Conservation (phyloP, 108 stramenopile genomes). For the Pseudonitzschia multiseries region DNA sequence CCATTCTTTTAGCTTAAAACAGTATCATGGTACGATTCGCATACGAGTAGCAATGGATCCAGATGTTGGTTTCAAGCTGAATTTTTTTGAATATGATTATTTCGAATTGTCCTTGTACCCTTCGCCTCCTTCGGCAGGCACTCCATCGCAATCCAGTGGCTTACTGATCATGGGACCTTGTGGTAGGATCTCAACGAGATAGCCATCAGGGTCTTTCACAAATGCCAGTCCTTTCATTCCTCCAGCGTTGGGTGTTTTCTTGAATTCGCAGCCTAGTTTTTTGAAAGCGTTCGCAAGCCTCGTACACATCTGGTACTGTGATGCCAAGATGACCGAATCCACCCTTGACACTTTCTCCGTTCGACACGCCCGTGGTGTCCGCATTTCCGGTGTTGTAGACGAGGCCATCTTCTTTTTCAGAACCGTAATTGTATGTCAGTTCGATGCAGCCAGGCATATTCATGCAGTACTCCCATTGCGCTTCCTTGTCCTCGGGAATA, state of each 20-base stretch:
- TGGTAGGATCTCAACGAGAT: constrained; percentile 81
- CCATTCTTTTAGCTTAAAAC: too few species aligned
- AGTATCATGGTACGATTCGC: not conserved
- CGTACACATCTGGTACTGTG: constrained; percentile 94
- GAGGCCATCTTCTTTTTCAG: constrained; percentile 78
- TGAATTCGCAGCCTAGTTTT: constrained; percentile 75
- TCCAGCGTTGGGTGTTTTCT: constrained; percentile 82
- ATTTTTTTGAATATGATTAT: constrained; percentile 15
- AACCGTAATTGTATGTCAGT: constrained; percentile 95
- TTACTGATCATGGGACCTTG: constrained; percentile 54
- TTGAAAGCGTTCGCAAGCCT: constrained; percentile 82
- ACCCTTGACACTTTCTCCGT: constrained; percentile 85
- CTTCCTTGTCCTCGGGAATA: constrained; percentile 45
- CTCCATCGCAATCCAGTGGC: constrained; percentile 58
- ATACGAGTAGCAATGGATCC: too few species aligned
- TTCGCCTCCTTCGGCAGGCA: constrained; percentile 48
- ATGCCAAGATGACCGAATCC: constrained; percentile 99
- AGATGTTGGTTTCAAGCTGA: too few species aligned
- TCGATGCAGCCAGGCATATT: constrained; percentile 75
- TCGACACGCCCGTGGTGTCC: constrained; percentile 40
- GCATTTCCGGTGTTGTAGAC: constrained; percentile 90
- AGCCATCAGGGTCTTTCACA: constrained; percentile 87
- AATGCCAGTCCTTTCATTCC: constrained; percentile 89
- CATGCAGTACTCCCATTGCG: constrained; percentile 44
- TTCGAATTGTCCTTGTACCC: constrained; percentile 69